Evolutionary conservation across 768 basidiomycete genomes (phyloP), one percentile per base, ranked within the genome.

Genomic region (Chiua virens): DNA sequence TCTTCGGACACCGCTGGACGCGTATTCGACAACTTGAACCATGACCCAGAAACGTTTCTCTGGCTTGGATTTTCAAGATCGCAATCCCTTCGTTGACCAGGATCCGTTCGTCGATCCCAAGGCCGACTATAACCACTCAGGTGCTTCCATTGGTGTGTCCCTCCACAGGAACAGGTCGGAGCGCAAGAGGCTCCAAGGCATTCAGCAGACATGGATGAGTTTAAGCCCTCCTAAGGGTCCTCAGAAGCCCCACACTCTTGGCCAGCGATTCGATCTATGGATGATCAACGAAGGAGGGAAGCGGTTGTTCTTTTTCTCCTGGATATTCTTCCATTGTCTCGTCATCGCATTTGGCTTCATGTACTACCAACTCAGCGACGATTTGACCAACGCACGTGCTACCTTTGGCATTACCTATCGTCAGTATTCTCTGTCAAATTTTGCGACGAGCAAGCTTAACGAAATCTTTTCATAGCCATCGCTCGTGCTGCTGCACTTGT

Each of bases 251-350:
- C 68, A 59, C 46, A 73, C 75, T 3, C 63, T 72, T 41, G 59
- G 61, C 39, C 77, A 83, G 59, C 79, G 68, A 57, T 77, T 81
- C 60, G 76, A 79, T 57, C 60, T 83, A n/a, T 96, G 93, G 93
- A 88, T 92, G 87, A 91, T 94, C 68, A 94, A 95, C 66, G 93
- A 95, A 64, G 94, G 94, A 61, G 83, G 87, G 14, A 79, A 79
- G 39, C 77, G 81, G 47, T 59, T 95, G 35, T 92, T 94, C 76
- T 91, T 95, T 72, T 79, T 72, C 49, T 68, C 83, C 54, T 97
- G 88, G 83, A 73, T 95, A 45, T 72, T 92, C 67, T 78, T 96
- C 28, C 94, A 98, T 56, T 52, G 85, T 35, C 71, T 95, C 30
- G 90, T 93, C 45, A 80, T 84, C 48, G 75, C 77, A 36, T 83